phyloP scores from a whole-genome alignment of 148 eudicot species.

The Vaccinium vitisidaea region DNA sequence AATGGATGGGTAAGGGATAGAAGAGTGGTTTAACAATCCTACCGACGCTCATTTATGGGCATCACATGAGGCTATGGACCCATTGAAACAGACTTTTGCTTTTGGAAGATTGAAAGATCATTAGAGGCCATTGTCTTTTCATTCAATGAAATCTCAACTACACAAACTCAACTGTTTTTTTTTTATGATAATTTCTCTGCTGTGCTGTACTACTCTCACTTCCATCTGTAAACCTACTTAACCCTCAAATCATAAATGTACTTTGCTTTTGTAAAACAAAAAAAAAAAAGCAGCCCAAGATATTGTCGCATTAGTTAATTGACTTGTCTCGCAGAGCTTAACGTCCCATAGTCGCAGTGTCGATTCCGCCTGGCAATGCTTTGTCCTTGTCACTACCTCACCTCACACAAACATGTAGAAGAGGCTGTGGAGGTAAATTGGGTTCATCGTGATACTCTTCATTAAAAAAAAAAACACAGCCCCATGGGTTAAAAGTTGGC shows the following conservation, averaged over 20 bases:
- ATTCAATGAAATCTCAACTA: conserved; percentile 26
- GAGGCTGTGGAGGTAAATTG: too few species aligned
- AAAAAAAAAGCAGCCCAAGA: not conserved
- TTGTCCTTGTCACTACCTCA: too few species aligned
- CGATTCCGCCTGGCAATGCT: too few species aligned
- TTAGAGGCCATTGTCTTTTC: not conserved
- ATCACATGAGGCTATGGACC: conserved; percentile 23
- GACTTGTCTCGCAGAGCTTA: too few species aligned
- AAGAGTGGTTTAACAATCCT: not conserved
- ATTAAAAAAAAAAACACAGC: not conserved
- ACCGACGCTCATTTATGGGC: conserved; percentile 18
- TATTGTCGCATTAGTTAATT: too few species aligned
- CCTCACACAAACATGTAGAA: too few species aligned
- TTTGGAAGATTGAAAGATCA: not conserved
- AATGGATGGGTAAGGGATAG: not conserved
- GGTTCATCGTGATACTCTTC: too few species aligned
- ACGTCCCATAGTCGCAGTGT: too few species aligned
- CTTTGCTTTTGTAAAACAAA: not conserved
- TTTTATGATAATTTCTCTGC: not conserved
- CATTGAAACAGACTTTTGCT: not conserved
- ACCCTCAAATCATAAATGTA: not conserved
- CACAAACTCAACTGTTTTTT: conserved; percentile 2
- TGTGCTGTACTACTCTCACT: too few species aligned
- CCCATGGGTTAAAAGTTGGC: not conserved
- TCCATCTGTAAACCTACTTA: conserved; percentile 4